Evolutionary conservation across 305 asterid species (phyloP).

Genomic region (Fraxinus latifolia): DNA sequence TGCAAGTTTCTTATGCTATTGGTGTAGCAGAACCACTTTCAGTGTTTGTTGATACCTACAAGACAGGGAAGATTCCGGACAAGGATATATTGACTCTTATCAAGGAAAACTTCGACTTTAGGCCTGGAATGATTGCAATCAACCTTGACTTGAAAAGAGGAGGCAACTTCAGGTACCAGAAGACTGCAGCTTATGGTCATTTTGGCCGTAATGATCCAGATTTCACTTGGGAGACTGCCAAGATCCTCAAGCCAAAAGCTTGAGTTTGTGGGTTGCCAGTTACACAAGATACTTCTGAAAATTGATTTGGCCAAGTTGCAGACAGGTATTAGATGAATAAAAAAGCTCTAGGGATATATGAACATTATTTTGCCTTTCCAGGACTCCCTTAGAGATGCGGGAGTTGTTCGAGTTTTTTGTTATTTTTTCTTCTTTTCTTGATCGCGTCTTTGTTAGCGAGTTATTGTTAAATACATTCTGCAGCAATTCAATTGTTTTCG

Average conservation of each 20-base stretch:
- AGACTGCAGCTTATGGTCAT: slow-evolving; percentile 91
- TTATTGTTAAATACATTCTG: slow-evolving; percentile 8
- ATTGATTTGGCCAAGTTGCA: slow-evolving; percentile 4
- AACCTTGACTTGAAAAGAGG: slow-evolving; percentile 86
- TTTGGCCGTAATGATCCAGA: slow-evolving; percentile 81
- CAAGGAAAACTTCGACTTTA: slow-evolving; percentile 80
- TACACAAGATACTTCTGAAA: slow-evolving; percentile 15
- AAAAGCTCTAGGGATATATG: slow-evolving; percentile 31
- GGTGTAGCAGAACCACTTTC: slow-evolving; percentile 91
- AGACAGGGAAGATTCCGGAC: slow-evolving; percentile 76
- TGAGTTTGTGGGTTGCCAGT: slow-evolving; percentile 27
- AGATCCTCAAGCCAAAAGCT: slow-evolving; percentile 85
- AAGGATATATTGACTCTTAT: slow-evolving; percentile 67
- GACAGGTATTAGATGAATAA: slow-evolving; percentile 40
- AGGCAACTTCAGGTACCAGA: slow-evolving; percentile 78
- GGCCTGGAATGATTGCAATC: slow-evolving; percentile 93
- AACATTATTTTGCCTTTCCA: slow-evolving; percentile 26
- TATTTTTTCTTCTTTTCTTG: slow-evolving; percentile 12
- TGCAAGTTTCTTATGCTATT: slow-evolving; percentile 87
- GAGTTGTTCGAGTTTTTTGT: slow-evolving; percentile 18
- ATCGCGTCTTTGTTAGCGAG: background rate
- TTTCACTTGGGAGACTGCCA: slow-evolving; percentile 85
- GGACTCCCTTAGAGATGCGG: slow-evolving; percentile 23
- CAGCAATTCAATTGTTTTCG: slow-evolving; percentile 15
- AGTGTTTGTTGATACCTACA: slow-evolving; percentile 77